Percentiles rank a stretch among this genome's conserved stretches.
Conservation (phyloP, 2,329 filamentous ascomycete genomes). For the Neonectria coccinea region DNA sequence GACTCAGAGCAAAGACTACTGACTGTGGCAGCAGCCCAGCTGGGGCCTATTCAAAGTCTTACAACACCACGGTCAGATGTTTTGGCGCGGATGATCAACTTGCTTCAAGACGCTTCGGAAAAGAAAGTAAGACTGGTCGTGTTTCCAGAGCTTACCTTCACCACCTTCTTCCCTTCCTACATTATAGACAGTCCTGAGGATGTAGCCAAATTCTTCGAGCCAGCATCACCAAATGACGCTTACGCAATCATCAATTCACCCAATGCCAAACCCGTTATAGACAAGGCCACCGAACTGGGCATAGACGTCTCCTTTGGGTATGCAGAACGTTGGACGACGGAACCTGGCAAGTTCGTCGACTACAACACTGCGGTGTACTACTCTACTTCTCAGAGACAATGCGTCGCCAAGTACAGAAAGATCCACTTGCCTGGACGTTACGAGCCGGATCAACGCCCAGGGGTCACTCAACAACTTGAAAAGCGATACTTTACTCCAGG, state of each 20-base stretch:
- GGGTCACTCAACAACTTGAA: constrained; percentile 65
- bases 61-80: constrained; percentile 56
- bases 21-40: constrained; percentile 64
- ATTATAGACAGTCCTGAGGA: constrained; percentile 58
- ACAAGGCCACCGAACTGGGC: constrained; percentile 57
- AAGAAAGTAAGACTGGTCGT: constrained; percentile 62
- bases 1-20: constrained; percentile 16
- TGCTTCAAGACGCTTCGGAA: constrained; percentile 59
- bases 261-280: constrained; percentile 59
- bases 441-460: constrained; percentile 62
- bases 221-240: constrained; percentile 49
- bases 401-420: constrained; percentile 66
- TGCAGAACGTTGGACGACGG: constrained; percentile 55
- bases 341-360: constrained; percentile 52
- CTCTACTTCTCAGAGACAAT: constrained; percentile 53
- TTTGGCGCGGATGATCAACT: constrained; percentile 60
- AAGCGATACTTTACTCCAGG: constrained; percentile 67
- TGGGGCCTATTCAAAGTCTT: constrained; percentile 55
- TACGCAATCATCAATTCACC: constrained; percentile 49
- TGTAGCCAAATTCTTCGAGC: constrained; percentile 64
- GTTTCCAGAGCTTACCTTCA: constrained; percentile 66
- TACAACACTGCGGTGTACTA: constrained; percentile 65
- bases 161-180: constrained; percentile 68
- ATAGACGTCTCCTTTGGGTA: constrained; percentile 67
- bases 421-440: constrained; percentile 65